A percentile compares a stretch with the other conserved stretches of the same genome.
Conservation (phyloP, 805 yeast genomes). For the Kodamaea neixiangensis region DNA sequence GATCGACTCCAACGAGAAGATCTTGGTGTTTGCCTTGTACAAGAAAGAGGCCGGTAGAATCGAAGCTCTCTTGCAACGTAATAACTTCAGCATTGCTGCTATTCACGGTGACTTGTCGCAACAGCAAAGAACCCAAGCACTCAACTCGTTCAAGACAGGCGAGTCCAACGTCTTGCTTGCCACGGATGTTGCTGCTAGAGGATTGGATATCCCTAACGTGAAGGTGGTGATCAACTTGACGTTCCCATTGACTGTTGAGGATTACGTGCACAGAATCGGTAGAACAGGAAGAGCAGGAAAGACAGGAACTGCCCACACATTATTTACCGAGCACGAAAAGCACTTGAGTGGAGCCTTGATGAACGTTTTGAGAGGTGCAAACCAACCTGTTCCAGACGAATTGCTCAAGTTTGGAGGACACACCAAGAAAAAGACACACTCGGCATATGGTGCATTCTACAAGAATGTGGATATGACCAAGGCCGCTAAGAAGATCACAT, state of each 20-base stretch:
- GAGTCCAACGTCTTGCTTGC: constrained; percentile 77
- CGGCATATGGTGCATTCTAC: constrained; percentile 97
- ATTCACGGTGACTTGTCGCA: constrained; percentile 96
- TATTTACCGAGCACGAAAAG: constrained; percentile 95
- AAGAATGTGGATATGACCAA: constrained; percentile 86
- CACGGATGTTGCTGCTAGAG: constrained; percentile 98
- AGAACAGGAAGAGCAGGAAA: constrained; percentile 98
- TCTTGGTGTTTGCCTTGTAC: constrained; percentile 89
- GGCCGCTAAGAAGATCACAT: constrained; percentile 88
- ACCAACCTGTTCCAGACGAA: constrained; percentile 94
- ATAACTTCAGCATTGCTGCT: constrained; percentile 84
- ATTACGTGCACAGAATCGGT: constrained; percentile 95
- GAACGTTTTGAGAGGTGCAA: constrained; percentile 90
- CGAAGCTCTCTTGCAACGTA: constrained; percentile 69
- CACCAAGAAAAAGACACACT: constrained; percentile 95
- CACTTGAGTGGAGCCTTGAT: constrained; percentile 93
- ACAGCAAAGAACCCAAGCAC: constrained; percentile 85
- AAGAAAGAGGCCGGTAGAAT: constrained; percentile 95
- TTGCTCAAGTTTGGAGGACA: constrained; percentile 94
- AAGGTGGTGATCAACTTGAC: constrained; percentile 93
- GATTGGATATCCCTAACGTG: constrained; percentile 96
- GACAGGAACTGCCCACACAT: constrained; percentile 90
- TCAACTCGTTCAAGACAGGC: constrained; percentile 83
- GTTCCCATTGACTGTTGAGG: constrained; percentile 95
- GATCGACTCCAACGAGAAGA: constrained; percentile 67